Evolutionary conservation across 768 basidiomycete species (phyloP).

Genomic region (Tulasnella sp.): DNA sequence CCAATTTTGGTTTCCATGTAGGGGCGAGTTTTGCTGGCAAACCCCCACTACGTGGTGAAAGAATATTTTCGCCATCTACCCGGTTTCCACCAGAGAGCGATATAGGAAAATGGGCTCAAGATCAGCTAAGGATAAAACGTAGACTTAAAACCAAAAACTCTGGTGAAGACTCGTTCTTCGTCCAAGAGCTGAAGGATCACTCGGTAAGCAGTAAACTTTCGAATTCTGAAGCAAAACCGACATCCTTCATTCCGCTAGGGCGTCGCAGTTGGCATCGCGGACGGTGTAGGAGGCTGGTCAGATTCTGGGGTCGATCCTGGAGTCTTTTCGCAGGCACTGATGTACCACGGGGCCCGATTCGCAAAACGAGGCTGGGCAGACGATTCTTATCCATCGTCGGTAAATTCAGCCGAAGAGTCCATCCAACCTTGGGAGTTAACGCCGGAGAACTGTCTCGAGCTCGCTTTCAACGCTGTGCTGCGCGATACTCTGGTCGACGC

Average conservation of each 20-base stretch:
- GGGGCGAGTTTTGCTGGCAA: constrained; percentile 76
- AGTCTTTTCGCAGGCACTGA: constrained; percentile 21
- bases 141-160: constrained; percentile 34
- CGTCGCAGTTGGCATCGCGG: constrained; percentile 20
- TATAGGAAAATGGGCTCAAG: constrained; percentile 44
- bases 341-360: constrained; percentile 18
- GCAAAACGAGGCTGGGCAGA: constrained; percentile 12
- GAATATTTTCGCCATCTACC: constrained; percentile 41
- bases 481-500: constrained; percentile 47
- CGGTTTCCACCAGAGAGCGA: constrained; percentile 53
- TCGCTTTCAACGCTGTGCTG: constrained; percentile 64
- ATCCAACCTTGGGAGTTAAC: constrained; percentile 6
- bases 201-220: constrained; percentile 51
- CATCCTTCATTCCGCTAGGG: constrained; percentile 13
- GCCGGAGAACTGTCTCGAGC: constrained; percentile 52
- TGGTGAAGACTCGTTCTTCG: constrained; percentile 58
- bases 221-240: background rate
- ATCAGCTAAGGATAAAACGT: background rate
- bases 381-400: constrained; percentile 34
- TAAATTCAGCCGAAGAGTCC: background rate
- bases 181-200: constrained; percentile 71
- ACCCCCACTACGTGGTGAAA: constrained; percentile 33
- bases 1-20: constrained; percentile 47
- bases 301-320: constrained; percentile 17
- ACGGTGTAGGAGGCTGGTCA: constrained; percentile 23